These are phyloP conservation scores for Suillus placidus DNA, from an alignment of 768 basidiomycete genomes.

Conservation along the genomic window DNA sequence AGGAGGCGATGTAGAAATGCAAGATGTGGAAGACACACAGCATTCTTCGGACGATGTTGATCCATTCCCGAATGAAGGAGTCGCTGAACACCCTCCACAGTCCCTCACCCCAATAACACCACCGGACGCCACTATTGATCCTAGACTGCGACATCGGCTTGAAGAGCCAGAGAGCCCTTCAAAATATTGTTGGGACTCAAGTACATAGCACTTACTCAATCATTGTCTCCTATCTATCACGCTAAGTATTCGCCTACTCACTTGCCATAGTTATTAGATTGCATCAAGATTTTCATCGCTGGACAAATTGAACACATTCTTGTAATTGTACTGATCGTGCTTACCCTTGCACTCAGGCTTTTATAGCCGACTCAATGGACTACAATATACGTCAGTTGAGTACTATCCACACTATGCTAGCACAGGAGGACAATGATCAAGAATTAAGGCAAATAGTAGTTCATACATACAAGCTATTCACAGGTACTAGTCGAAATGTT, in stretches of 20 bases:
- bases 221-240: conserved; percentile 1
- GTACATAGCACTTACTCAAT: conserved; percentile 6
- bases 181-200: conserved; percentile 13
- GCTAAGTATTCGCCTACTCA: conserved; percentile 5
- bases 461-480: background rate
- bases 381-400: background rate
- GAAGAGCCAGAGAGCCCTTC: conserved; percentile 34
- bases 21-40: conserved; percentile 23
- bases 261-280: background rate
- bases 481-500: background rate
- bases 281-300: background rate
- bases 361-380: background rate
- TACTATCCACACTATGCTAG: background rate
- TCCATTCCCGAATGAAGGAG: conserved; percentile 38
- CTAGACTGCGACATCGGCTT: conserved; percentile 32
- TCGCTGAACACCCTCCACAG: conserved; percentile 27
- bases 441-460: background rate
- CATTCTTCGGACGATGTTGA: conserved; percentile 33
- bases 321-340: background rate
- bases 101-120: conserved; percentile 37
- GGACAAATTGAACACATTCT: background rate
- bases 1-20: conserved; percentile 22
- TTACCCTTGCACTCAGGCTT: background rate
- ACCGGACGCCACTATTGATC: conserved; percentile 30
- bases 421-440: background rate